Evolutionary conservation across 2,329 filamentous ascomycete species (phyloP), one percentile per base, ranked within the genome.

Genomic region (Chaetomium olivaceum): DNA sequence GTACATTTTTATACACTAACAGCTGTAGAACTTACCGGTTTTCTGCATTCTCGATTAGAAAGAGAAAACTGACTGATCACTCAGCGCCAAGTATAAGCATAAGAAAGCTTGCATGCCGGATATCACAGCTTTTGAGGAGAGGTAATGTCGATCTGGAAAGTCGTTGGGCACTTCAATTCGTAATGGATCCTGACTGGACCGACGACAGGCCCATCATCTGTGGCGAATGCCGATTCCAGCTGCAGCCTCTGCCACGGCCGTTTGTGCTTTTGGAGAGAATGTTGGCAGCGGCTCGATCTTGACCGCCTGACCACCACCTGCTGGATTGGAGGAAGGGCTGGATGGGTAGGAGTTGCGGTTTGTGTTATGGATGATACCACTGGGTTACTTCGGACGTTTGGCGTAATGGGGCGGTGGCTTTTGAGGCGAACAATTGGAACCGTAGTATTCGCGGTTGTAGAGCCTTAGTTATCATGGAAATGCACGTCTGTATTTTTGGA

Each of bases 111-210:
- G 61, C 19, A n/a, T 36, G 16, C 65, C 61, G 7, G 58, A 55
- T 2, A 62, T 64, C 29, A 64, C 54, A n/a, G 58, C 58, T 2
- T 67, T 67, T 29, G 58, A 67, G 36, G 62, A 67, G 16, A 54
- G 61, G 58, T 63, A 51, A 48, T 48, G 46, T 12, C 46, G 14
- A 21, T 33, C 14, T n/a, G 27, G 11, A 4, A 8, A 33, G 29
- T 19, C 29, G 3, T 27, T 16, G 56, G 14, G 33, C 23, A 33
- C 4, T 12, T 56, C 52, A 56, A 14, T 3, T 33, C 29, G n/a
- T 16, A 21, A 23, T 43, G 11, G 36, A 8, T 36, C 39, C 50
- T 63, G 54, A 61, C 52, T 31, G 39, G 23, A 29, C 4, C 21
- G 12, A 43, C 16, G 16, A 19, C 4, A 66, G 64, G n/a, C 3